Base-by-base conservation (phyloP, 2,329 filamentous ascomycete genomes). In the Catunica adiposa region DNA sequence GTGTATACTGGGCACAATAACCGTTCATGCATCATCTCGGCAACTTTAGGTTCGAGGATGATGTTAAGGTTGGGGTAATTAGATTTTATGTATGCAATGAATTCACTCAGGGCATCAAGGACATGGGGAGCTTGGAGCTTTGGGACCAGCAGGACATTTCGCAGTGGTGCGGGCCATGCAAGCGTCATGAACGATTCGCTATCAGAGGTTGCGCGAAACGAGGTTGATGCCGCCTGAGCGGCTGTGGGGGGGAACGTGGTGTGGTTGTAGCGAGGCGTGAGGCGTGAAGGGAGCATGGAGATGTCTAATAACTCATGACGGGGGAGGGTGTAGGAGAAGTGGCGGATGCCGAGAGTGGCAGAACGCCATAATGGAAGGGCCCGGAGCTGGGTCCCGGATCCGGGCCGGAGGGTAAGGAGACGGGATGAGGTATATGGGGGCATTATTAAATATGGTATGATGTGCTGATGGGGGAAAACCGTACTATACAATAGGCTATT, bases 1-100 rank as follows among this genome's bases (percentile, higher is more conserved):
- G 77, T 74, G 64, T 87, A 89, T 42, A 94, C 76, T 3, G 89
- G 85, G 60, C 89, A 89, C 3, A 79, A 68, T 3, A 97, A 73
- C 1, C 72, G 71, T 2, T 79, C 72, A 66, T 94, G 86, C 31
- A 96, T 71, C 58, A 82, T 75, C 4, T 76, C 66, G 2, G 90
- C 89, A 15, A 89, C 80, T 51, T 80, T 75, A 2, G 78, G 81
- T 68, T 97, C 92, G 61, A 97, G 82, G 9, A 97, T 79, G 51
- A 97, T 74, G 63, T 87, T 84, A 60, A 89, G 79, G 54, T 79
- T 78, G 1, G 88, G 83, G 67, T 97, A 96, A 58, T 87, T 86
- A 59, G 73, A 75, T 61, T 82, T 79, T 58, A 96, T 78, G 67
- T 97, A 85, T 62, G 78, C 83, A 61, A 76, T 76, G 59, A 80